Evolutionary conservation across 164 flowering plant species (phyloP).

Genomic region (Chimonanthus praecox): DNA sequence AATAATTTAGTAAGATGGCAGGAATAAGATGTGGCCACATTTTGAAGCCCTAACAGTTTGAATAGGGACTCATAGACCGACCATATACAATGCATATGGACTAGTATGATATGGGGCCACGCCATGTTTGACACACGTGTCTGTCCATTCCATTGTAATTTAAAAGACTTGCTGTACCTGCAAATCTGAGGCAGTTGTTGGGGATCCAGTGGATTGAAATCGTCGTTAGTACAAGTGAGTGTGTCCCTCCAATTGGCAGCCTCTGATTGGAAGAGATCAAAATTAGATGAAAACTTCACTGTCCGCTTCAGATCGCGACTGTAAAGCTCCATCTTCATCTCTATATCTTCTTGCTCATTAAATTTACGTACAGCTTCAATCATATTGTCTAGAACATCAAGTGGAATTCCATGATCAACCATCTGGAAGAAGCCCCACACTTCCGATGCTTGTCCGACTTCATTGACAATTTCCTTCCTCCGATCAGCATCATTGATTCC

Average conservation of each 20-base stretch:
- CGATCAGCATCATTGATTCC: background rate
- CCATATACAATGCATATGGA: too few relatives aligned
- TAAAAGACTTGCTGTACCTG: background rate
- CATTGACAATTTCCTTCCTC: constrained; percentile 7
- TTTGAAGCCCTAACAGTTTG: background rate
- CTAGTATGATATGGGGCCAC: background rate
- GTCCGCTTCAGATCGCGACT: constrained; percentile 2
- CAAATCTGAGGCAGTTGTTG: constrained; percentile 13
- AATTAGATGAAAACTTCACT: constrained; percentile 13
- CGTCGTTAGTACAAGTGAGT: constrained; percentile 7
- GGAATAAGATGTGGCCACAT: too few relatives aligned
- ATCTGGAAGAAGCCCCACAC: constrained; percentile 26
- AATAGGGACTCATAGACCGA: background rate
- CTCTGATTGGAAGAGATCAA: constrained; percentile 17
- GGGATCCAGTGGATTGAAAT: background rate
- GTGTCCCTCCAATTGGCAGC: constrained; percentile 31
- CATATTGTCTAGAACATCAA: constrained; percentile 5
- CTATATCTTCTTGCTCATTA: constrained; percentile 2
- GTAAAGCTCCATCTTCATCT: constrained; percentile 9
- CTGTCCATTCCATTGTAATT: background rate
- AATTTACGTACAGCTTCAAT: constrained; percentile 1
- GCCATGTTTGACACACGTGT: background rate
- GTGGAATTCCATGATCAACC: constrained; percentile 20
- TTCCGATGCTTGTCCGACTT: constrained; percentile 13
- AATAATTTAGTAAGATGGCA: background rate